phyloP scores from a whole-genome alignment of 345 rosid species.

The Melastoma malabathricum region DNA sequence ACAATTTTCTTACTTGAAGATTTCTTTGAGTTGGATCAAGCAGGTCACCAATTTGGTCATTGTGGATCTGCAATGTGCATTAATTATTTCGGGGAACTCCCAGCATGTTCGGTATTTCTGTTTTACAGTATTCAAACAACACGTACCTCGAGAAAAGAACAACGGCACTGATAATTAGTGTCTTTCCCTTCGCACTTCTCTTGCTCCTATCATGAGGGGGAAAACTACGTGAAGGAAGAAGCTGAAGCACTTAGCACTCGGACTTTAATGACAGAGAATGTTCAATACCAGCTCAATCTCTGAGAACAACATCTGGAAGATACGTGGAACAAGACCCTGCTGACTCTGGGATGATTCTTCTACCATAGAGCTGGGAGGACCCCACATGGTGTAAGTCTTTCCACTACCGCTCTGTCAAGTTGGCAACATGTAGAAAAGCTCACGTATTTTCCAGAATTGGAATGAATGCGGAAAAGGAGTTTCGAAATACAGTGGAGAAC shows the following conservation, averaged over 20 bases:
- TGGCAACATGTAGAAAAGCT: background rate
- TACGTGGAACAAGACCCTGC: slow-evolving; percentile 83
- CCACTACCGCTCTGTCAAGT: slow-evolving; percentile 78
- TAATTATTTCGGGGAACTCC: slow-evolving; percentile 1
- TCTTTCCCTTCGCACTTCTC: slow-evolving; percentile 53
- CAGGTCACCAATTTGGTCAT: slow-evolving; percentile 83
- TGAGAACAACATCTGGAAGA: slow-evolving; percentile 68
- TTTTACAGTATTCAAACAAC: background rate
- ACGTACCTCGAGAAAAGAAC: slow-evolving; percentile 90
- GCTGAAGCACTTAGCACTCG: background rate
- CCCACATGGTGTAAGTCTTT: slow-evolving; percentile 95
- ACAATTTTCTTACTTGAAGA: slow-evolving; percentile 29
- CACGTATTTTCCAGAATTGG: background rate
- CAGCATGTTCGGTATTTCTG: background rate
- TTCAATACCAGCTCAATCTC: slow-evolving; percentile 60
- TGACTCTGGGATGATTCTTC: slow-evolving; percentile 64
- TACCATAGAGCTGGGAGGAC: slow-evolving; percentile 90
- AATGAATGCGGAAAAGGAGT: background rate
- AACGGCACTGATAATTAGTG: slow-evolving; percentile 82
- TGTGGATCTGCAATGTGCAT: slow-evolving; percentile 49
- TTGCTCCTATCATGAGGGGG: slow-evolving; percentile 39
- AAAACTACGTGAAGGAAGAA: slow-evolving; percentile 7
- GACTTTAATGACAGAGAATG: slow-evolving; percentile 4
- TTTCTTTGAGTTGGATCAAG: slow-evolving; percentile 85
- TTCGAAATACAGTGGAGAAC: background rate